Evolutionary conservation across 139 green algal species (phyloP).

Genomic region (Gonium pectorale): DNA sequence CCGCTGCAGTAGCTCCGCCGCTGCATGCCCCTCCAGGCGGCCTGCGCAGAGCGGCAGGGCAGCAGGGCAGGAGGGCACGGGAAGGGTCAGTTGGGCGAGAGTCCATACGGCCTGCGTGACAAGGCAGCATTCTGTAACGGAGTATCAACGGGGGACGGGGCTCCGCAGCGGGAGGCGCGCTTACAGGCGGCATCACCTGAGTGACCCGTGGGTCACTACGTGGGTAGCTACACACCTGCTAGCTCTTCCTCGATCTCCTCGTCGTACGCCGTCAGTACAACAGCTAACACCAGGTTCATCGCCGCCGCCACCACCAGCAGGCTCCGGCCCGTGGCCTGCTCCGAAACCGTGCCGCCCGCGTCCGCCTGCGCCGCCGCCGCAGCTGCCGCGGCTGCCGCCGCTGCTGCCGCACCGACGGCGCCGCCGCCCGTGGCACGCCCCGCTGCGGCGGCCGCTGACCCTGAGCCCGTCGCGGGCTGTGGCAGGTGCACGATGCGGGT

Average conservation of each 20-base stretch:
- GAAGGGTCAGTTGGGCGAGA: no score
- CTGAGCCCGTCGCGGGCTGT: neutral
- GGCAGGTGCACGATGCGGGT: slow-evolving; percentile 29
- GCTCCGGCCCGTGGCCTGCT: slow-evolving; percentile 26
- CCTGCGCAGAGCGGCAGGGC: neutral
- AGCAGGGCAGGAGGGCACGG: neutral
- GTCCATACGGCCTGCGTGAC: no score
- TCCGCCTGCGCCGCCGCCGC: neutral
- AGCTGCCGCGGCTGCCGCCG: neutral
- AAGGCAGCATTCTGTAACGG: no score
- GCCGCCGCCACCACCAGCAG: slow-evolving; percentile 42
- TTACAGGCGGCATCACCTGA: no score
- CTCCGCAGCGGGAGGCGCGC: no score
- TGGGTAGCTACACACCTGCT: slow-evolving; percentile 6
- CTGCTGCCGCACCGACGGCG: slow-evolving; percentile 3
- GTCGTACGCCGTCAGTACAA: slow-evolving; percentile 43
- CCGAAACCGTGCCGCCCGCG: slow-evolving; percentile 16
- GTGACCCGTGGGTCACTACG: no score
- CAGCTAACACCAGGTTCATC: slow-evolving; percentile 7
- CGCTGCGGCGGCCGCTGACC: neutral
- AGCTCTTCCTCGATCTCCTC: slow-evolving; percentile 55
- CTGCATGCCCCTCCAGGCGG: slow-evolving; percentile 38
- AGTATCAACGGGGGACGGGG: no score
- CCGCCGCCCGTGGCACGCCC: no score
- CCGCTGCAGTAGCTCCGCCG: slow-evolving; percentile 32